Percentiles rank a stretch among this genome's conserved stretches.
phyloP scores from a whole-genome alignment of 2,329 filamentous ascomycete species.

The Emericellopsis atlantica region DNA sequence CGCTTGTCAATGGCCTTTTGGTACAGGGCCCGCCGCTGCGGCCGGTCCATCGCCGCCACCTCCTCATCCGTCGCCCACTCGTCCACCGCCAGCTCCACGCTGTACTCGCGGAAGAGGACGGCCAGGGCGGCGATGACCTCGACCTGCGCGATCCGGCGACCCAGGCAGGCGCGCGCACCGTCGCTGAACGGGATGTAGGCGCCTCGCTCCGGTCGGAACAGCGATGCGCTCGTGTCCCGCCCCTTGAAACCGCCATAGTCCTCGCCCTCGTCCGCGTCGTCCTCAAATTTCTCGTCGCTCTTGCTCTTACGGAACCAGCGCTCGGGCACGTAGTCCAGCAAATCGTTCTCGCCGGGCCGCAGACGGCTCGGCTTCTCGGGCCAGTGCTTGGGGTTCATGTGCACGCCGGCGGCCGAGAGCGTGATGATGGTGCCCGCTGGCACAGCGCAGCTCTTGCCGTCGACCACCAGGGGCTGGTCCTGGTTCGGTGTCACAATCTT shows the following conservation, averaged over 20 bases:
- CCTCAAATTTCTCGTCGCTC: conserved; percentile 4
- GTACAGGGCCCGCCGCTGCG: conserved; percentile 41
- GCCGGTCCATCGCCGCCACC: conserved; percentile 33
- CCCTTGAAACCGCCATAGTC: conserved; percentile 46
- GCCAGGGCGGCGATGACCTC: conserved; percentile 43
- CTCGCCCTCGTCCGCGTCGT: conserved; percentile 24
- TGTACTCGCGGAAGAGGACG: conserved; percentile 44
- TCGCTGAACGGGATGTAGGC: conserved; percentile 47
- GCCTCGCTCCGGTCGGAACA: conserved; percentile 47
- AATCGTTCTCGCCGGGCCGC: conserved; percentile 33
- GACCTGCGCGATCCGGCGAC: conserved; percentile 45
- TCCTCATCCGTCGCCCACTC: conserved; percentile 42
- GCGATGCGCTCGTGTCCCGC: conserved; percentile 46
- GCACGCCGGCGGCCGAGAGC: conserved; percentile 41
- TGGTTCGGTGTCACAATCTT: conserved; percentile 41
- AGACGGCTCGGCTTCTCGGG: conserved; percentile 37
- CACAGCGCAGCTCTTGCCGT: conserved; percentile 44
- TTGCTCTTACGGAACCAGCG: conserved; percentile 47
- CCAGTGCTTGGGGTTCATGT: conserved; percentile 65
- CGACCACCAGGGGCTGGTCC: conserved; percentile 45
- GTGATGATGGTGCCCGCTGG: conserved; percentile 44
- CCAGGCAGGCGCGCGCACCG: conserved; percentile 43
- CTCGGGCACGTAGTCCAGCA: conserved; percentile 58
- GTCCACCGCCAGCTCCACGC: conserved; percentile 58
- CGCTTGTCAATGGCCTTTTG: conserved; percentile 42